A percentile compares a stretch with the other conserved stretches of the same genome.
Conservation (phyloP, 1,139 yeast genomes). For the Taiozyma sp. region DNA sequence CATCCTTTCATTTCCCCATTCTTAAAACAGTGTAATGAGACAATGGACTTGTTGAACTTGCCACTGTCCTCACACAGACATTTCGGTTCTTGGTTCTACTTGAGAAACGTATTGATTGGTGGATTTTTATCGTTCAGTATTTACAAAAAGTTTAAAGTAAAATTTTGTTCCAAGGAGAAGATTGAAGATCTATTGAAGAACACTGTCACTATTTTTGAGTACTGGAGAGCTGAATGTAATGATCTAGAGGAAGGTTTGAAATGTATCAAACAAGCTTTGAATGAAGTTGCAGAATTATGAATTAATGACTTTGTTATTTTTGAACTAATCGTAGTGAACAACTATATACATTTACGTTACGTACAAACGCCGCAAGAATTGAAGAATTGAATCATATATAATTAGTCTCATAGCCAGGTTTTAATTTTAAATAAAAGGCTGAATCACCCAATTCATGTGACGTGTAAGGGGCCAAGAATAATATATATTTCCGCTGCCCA, state of each 20-base stretch:
- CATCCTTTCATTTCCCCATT: conserved; percentile 18
- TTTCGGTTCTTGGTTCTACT: conserved; percentile 23
- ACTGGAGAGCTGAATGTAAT: conserved; percentile 18
- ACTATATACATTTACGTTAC: too few relatives aligned
- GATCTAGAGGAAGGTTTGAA: conserved; percentile 1
- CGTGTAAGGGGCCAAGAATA: too few relatives aligned
- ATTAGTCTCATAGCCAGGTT: too few relatives aligned
- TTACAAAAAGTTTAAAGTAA: conserved; percentile 8
- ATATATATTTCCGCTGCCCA: too few relatives aligned
- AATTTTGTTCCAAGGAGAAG: conserved; percentile 7
- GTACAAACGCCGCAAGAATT: too few relatives aligned
- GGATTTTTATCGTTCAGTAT: conserved; percentile 8
- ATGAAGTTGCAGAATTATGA: neutral
- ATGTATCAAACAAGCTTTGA: neutral
- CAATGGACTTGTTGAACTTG: conserved; percentile 15
- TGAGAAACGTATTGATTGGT: conserved; percentile 13
- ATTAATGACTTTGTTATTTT: neutral
- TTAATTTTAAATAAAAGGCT: too few relatives aligned
- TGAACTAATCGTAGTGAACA: too few relatives aligned
- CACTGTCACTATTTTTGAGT: conserved; percentile 6
- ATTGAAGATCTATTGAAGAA: conserved; percentile 5
- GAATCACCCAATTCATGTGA: too few relatives aligned
- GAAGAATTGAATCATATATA: too few relatives aligned
- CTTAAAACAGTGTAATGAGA: conserved; percentile 14
- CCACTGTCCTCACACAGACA: conserved; percentile 22